phyloP scores from a whole-genome alignment of 2,329 filamentous ascomycete species.

The Pseudocercospora pini-densiflorae region DNA sequence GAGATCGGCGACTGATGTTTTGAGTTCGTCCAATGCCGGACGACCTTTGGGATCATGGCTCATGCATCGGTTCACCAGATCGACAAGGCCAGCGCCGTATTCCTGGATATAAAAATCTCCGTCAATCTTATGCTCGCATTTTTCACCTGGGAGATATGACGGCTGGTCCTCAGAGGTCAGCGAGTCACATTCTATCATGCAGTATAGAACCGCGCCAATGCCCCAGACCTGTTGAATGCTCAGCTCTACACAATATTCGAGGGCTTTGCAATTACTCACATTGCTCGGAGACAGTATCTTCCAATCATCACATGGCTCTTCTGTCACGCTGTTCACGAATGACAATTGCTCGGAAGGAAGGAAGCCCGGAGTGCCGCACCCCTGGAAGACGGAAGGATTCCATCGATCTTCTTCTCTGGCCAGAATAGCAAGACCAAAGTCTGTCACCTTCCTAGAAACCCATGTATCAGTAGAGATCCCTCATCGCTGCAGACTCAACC shows the following conservation, averaged over 20 bases:
- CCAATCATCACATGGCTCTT: constrained; percentile 19
- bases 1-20: background rate
- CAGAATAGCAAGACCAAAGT: constrained; percentile 26
- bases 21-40: background rate
- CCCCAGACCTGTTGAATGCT: constrained; percentile 17
- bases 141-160: constrained; percentile 12
- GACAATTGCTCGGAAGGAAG: constrained; percentile 19
- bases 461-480: background rate
- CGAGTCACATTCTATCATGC: constrained; percentile 3
- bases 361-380: constrained; percentile 19
- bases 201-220: constrained; percentile 17
- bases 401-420: constrained; percentile 18
- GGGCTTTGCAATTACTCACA: background rate
- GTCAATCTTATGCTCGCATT: background rate
- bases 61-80: constrained; percentile 19
- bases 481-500: background rate
- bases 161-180: background rate
- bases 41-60: background rate
- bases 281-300: constrained; percentile 23
- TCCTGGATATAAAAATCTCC: background rate
- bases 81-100: constrained; percentile 6
- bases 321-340: constrained; percentile 13
- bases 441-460: constrained; percentile 19
- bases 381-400: constrained; percentile 20
- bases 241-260: background rate